Percentiles rank a stretch among this genome's conserved stretches.
These are phyloP conservation scores for Globisporangium carolinianum DNA, from an alignment of 352 stramenopile species.

Conservation along the genomic window DNA sequence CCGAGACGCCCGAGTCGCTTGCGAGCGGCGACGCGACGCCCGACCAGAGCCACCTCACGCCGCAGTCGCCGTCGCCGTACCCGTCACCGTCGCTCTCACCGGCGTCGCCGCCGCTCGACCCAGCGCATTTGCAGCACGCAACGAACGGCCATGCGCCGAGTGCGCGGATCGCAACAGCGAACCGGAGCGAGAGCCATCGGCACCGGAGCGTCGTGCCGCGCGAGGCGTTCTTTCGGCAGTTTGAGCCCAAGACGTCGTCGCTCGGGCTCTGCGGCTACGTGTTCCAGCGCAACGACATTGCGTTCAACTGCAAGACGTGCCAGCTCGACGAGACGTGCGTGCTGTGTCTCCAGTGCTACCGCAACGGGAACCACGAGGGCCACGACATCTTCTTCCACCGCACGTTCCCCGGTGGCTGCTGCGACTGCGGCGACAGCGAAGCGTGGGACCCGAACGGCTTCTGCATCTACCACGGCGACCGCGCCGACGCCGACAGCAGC, in stretches of 20 bases:
- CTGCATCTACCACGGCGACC: conserved; percentile 86
- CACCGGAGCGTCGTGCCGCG: conserved; percentile 21
- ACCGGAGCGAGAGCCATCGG: conserved; percentile 10
- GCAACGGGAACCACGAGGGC: conserved; percentile 91
- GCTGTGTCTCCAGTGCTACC: conserved; percentile 95
- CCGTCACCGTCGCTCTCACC: conserved; percentile 14
- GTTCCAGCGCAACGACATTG: conserved; percentile 96
- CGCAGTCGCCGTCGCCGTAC: conserved; percentile 11
- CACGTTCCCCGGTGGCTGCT: conserved; percentile 85
- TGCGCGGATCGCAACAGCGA: conserved; percentile 1
- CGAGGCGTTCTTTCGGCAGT: conserved; percentile 53
- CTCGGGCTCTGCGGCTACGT: conserved; percentile 91
- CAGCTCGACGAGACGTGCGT: conserved; percentile 97
- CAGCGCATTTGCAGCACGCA: conserved; percentile 3
- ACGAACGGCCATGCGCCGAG: neutral
- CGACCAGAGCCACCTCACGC: conserved; percentile 9
- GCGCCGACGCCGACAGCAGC: conserved; percentile 14
- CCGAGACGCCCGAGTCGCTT: conserved; percentile 7
- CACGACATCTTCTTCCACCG: conserved; percentile 90
- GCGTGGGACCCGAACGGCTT: conserved; percentile 94
- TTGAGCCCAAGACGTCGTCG: conserved; percentile 43
- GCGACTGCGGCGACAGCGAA: conserved; percentile 97
- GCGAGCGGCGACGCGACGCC: conserved; percentile 8
- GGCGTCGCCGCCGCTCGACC: conserved; percentile 11
- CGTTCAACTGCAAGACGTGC: conserved; percentile 98